Base-by-base conservation (phyloP, 2,329 filamentous ascomycete species). In the Dothistroma septosporum region DNA sequence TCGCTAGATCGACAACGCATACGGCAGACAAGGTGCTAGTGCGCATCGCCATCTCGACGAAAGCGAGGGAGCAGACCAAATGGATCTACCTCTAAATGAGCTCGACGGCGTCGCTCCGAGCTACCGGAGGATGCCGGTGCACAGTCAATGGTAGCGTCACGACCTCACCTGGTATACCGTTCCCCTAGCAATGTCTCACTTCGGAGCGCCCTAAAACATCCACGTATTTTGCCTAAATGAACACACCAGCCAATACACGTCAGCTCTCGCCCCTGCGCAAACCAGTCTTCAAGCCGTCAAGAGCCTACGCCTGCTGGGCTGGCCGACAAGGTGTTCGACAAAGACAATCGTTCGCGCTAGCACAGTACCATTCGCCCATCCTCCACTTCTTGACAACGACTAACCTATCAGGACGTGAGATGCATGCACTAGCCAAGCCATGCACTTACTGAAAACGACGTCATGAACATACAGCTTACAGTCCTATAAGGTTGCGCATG, bases 1-100 rank as follows among this genome's bases (percentile, higher is more conserved):
- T 4, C 28, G 19, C 47, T 28, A 53, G 57, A 61, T 64, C 62
- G 57, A 49, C 57, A 21, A 49, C 60, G 60, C 60, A 59, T 62
- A 49, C 58, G 60, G 57, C 60, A 60, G 50, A 59, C 55, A 58
- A 24, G 46, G 57, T 55, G 32, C 35, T 44, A 41, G 24, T 21
- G 58, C 50, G 47, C 58, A 56, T 48, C 37, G 53, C 58, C 58
- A 56, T 55, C 24, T n/a, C 37, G 33, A 53, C 11, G 10, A 53
- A 53, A n/a, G 24, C 31, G 31, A 35, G 10, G 24, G 31, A 53
- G 50, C 4, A 21, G 12, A n/a, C 50, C 35, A 53, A 53, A 14
- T 10, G 3, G 50, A 53, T 53, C 49, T 53, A 10, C 50, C 31
- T 53, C 28, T 28, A 19, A 2, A 3, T 6, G 50, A 53, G 50